Conservation (phyloP, 306 rosid species). For the Citrullus mucosospermus region DNA sequence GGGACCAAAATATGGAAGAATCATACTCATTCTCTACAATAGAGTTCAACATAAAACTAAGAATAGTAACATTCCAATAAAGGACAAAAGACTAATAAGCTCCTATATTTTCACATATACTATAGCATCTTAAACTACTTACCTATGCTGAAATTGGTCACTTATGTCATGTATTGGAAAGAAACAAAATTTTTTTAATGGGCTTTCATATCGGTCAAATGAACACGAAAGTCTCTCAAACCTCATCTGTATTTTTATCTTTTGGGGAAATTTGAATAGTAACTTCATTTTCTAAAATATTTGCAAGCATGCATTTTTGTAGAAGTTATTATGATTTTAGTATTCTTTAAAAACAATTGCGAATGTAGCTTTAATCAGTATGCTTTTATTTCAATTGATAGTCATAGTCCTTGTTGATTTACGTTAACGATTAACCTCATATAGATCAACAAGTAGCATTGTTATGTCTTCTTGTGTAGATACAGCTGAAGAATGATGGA, state of each 20-base stretch:
- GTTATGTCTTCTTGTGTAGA: slow-evolving; percentile 24
- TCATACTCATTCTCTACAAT: no score
- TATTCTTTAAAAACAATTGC: background rate
- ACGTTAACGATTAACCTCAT: background rate
- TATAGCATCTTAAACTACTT: no score
- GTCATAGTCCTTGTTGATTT: background rate
- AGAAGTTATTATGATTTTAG: background rate
- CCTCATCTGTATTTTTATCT: background rate
- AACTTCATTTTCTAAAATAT: background rate
- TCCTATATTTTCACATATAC: no score
- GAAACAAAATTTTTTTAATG: background rate
- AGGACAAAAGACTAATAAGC: no score
- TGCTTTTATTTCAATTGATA: background rate
- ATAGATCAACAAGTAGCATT: background rate
- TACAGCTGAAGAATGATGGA: slow-evolving; percentile 37
- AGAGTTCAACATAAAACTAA: no score
- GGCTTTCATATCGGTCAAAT: background rate
- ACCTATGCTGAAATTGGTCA: background rate
- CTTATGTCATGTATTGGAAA: background rate
- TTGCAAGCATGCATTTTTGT: background rate
- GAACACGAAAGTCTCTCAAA: background rate
- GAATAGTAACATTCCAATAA: no score
- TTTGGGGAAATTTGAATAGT: background rate
- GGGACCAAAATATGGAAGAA: no score
- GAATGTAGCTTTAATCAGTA: background rate